phyloP scores from a whole-genome alignment of 768 basidiomycete species.

The Podaxis mareebaensis region DNA sequence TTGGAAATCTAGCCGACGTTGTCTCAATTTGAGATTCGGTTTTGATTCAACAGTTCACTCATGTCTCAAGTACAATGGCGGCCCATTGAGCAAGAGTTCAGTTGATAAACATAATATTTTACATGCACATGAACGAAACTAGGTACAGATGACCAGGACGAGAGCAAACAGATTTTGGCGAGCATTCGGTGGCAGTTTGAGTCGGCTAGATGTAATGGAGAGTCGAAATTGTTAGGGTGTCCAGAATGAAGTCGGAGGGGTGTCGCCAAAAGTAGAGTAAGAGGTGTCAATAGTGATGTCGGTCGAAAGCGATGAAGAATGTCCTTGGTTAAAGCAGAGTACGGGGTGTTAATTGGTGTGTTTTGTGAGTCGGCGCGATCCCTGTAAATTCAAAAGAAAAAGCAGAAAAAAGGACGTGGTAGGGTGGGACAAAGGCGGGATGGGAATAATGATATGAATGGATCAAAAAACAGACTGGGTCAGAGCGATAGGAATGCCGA shows the following conservation, averaged over 20 bases:
- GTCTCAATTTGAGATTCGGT: no score
- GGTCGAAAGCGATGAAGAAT: not conserved
- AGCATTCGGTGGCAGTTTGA: not conserved
- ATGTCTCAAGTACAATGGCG: not conserved
- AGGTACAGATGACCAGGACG: constrained; percentile 6
- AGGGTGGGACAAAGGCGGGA: not conserved
- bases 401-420: not conserved
- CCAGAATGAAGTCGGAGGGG: not conserved
- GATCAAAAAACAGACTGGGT: constrained; percentile 2
- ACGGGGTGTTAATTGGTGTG: not conserved
- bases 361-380: not conserved
- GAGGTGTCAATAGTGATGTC: not conserved
- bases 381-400: not conserved
- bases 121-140: constrained; percentile 10
- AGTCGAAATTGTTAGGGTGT: not conserved
- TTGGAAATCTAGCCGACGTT: no score
- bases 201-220: not conserved
- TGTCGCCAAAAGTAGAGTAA: constrained; percentile 5
- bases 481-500: constrained; percentile 2
- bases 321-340: constrained; percentile 1
- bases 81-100: not conserved
- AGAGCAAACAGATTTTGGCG: not conserved
- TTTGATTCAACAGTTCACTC: no score
- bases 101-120: not conserved
- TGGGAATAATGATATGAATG: constrained; percentile 14